Evolutionary conservation across 805 yeast genomes (phyloP), one percentile per base, ranked within the genome.

Genomic region (Zygotorulaspora sp.): DNA sequence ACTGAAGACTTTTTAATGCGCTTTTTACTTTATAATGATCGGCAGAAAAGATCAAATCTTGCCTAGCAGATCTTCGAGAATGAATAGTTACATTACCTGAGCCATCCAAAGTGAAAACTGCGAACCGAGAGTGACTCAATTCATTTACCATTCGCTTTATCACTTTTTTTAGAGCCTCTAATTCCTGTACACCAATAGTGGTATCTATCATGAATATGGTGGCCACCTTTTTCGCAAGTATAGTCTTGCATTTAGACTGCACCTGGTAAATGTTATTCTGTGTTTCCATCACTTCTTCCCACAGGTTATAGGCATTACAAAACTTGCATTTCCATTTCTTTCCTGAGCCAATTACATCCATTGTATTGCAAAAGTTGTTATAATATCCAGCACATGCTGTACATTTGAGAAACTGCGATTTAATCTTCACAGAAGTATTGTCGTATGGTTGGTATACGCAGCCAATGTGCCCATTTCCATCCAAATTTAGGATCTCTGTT

Each of bases 281-380:
- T 10, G 2, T 8, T 6, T 32, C 20, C 33, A 13, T 24, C 11
- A 35, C 34, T 6, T 41, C 37, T 13, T 32, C 16, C 17, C 40
- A 19, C 7, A 32, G 25, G 35, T 48, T 48, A 31, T 41, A 37
- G 11, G 31, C 9, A 13, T 48, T 26, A 28, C 52, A 48, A 25
- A 48, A 45, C 6, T 38, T 26, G 19, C 52, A 48, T 13, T 39
- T 37, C 52, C 52, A 48, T 12, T 36, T 26, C 7, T 9, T n/a
- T 18, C 24, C 22, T 12, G 7, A 19, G 9, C 13, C 37, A 9
- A n/a, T 15, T 15, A 29, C 16, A 3, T 36, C 32, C 9, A 38
- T 32, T n/a, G 30, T 24, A 13, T 32, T 16, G 12, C 35, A 41
- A 21, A 10, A 8, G 8, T 20, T 8, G n/a, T 37, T 39, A 15